These are phyloP conservation scores for Penicillium sp. DNA, from an alignment of 2,329 filamentous ascomycete species.

Conservation along the genomic window DNA sequence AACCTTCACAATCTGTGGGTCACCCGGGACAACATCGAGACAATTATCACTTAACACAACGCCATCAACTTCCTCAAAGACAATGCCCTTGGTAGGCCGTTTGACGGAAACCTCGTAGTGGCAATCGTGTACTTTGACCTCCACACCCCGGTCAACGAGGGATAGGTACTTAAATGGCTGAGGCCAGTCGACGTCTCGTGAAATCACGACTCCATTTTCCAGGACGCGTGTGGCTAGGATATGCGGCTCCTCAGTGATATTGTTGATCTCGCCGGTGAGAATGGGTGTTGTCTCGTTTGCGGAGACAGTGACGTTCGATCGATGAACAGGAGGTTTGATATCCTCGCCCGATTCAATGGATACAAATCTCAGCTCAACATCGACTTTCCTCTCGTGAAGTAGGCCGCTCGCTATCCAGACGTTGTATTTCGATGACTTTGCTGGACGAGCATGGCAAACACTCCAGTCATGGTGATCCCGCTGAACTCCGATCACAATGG, in stretches of 20 bases:
- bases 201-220: slow-evolving; percentile 56
- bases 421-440: slow-evolving; percentile 57
- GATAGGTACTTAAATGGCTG: slow-evolving; percentile 65
- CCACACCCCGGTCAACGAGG: slow-evolving; percentile 55
- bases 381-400: slow-evolving; percentile 33
- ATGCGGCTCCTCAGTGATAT: slow-evolving; percentile 55
- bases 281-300: slow-evolving; percentile 61
- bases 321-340: slow-evolving; percentile 56
- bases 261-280: slow-evolving; percentile 57
- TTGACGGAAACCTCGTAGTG: slow-evolving; percentile 41
- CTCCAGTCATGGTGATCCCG: slow-evolving; percentile 64
- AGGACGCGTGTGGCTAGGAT: slow-evolving; percentile 58
- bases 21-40: slow-evolving; percentile 63
- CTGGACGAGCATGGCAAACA: slow-evolving; percentile 61
- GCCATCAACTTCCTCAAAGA: slow-evolving; percentile 62
- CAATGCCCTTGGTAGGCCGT: slow-evolving; percentile 63
- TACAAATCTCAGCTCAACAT: slow-evolving; percentile 54
- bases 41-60: slow-evolving; percentile 61
- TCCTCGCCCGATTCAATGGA: slow-evolving; percentile 60
- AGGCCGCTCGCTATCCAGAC: slow-evolving; percentile 61
- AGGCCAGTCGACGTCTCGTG: slow-evolving; percentile 64
- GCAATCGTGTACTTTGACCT: slow-evolving; percentile 34
- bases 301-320: slow-evolving; percentile 52
- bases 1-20: slow-evolving; percentile 51
- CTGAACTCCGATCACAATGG: slow-evolving; percentile 61